phyloP scores from a whole-genome alignment of 208 protist genomes.

The Tritrichomonas foetus region DNA sequence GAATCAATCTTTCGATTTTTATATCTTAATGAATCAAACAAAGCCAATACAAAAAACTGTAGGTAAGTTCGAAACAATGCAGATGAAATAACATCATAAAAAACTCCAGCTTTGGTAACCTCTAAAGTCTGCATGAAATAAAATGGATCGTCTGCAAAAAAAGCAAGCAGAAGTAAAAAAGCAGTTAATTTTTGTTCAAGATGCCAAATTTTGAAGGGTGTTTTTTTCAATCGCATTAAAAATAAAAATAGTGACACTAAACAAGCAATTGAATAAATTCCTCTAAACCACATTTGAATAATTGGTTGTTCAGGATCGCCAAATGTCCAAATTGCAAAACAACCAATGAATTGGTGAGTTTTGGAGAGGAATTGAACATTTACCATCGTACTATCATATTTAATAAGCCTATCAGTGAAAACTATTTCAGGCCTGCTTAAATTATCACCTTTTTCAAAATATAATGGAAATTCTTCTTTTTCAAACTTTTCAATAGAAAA shows the following conservation, averaged over 20 bases:
- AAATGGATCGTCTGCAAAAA: not conserved
- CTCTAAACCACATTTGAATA: not conserved
- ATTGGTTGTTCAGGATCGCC: not conserved
- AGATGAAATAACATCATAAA: not conserved
- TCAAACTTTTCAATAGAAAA: not conserved
- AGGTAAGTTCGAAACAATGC: not conserved
- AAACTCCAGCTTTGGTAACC: not conserved
- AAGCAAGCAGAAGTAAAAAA: not conserved
- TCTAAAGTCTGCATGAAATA: not conserved
- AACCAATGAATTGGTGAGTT: not conserved
- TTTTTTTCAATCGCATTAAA: not conserved
- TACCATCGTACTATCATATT: not conserved
- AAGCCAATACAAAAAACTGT: not conserved
- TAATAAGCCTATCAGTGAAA: not conserved
- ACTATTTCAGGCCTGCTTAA: not conserved
- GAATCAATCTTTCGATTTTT: not conserved
- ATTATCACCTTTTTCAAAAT: not conserved
- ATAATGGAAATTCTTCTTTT: not conserved
- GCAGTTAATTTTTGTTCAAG: not conserved
- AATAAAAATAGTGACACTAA: not conserved
- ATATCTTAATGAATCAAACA: conserved; percentile 23
- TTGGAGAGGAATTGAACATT: not conserved
- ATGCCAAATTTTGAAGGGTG: not conserved
- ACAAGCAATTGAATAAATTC: not conserved
- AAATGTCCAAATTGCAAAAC: not conserved